These are phyloP conservation scores for Saprolegnia parasitica DNA, from an alignment of 352 stramenopile species.

Conservation along the genomic window DNA sequence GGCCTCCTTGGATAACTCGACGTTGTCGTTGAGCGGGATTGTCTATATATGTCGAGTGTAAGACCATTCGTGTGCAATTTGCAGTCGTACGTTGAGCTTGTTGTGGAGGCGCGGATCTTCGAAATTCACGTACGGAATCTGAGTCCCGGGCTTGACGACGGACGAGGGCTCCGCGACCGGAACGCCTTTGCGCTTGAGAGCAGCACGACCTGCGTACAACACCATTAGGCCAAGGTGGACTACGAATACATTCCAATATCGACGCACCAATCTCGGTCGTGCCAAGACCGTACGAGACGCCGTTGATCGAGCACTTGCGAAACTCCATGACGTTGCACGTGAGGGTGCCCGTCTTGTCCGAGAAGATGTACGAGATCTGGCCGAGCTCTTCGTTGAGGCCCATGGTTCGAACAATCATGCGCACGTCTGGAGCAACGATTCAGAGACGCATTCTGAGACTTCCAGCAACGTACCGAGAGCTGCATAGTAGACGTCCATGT, in stretches of 20 bases:
- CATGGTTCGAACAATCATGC: conserved; percentile 87
- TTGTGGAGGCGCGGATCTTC: conserved; percentile 39
- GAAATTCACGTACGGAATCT: conserved; percentile 77
- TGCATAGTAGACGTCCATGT: conserved; percentile 90
- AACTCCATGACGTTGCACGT: conserved; percentile 98
- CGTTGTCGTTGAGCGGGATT: conserved; percentile 44
- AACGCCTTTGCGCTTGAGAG: conserved; percentile 60
- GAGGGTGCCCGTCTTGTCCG: conserved; percentile 93
- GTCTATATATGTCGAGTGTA: conserved; percentile 56
- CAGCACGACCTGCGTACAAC: conserved; percentile 37
- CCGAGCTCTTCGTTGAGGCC: conserved; percentile 91
- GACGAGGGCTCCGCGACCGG: conserved; percentile 40
- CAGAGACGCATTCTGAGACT: conserved; percentile 24
- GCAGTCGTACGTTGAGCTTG: too few relatives aligned
- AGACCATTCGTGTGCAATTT: too few relatives aligned
- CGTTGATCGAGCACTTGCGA: conserved; percentile 94
- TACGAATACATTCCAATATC: neutral
- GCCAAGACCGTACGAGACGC: conserved; percentile 87
- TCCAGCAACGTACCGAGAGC: conserved; percentile 90
- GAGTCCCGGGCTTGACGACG: conserved; percentile 52
- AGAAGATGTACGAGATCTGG: conserved; percentile 92
- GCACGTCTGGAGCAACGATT: conserved; percentile 72
- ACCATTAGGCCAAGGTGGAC: neutral
- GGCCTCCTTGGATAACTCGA: neutral
- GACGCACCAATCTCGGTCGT: conserved; percentile 83